These are phyloP conservation scores for Pyrus betulifolia DNA, from an alignment of 306 rosid species.

Conservation along the genomic window DNA sequence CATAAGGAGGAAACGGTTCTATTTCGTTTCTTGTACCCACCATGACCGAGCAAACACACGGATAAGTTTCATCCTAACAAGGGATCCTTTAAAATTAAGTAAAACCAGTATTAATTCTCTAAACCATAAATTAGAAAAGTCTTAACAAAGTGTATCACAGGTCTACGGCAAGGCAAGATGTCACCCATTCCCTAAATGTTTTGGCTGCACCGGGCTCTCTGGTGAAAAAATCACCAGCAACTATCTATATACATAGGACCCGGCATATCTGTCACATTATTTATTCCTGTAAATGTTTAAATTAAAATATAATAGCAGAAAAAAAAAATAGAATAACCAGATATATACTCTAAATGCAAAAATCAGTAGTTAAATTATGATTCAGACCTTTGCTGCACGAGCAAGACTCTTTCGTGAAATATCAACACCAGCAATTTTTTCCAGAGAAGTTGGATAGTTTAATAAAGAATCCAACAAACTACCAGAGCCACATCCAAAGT, in stretches of 20 bases:
- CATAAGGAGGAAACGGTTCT: neutral
- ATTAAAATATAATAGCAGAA: neutral
- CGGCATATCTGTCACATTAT: neutral
- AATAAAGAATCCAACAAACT: constrained; percentile 88
- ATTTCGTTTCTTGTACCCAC: neutral
- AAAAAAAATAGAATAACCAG: neutral
- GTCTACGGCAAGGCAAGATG: neutral
- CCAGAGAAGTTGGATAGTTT: constrained; percentile 60
- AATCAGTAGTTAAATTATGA: neutral
- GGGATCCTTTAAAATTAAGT: neutral
- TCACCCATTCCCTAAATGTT: neutral
- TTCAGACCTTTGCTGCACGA: constrained; percentile 84
- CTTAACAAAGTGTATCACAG: neutral
- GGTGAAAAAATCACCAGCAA: neutral
- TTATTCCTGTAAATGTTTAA: neutral
- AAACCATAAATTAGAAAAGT: neutral
- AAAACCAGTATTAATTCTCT: neutral
- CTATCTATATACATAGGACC: neutral
- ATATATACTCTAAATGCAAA: neutral
- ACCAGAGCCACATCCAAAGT: constrained; percentile 99
- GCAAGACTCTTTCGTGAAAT: constrained; percentile 73
- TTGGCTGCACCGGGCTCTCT: neutral
- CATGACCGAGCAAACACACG: neutral
- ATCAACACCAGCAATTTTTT: constrained; percentile 86
- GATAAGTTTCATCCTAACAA: neutral